Evolutionary conservation across 2,329 filamentous ascomycete genomes (phyloP).

Genomic region (Colletotrichum liaoningense): DNA sequence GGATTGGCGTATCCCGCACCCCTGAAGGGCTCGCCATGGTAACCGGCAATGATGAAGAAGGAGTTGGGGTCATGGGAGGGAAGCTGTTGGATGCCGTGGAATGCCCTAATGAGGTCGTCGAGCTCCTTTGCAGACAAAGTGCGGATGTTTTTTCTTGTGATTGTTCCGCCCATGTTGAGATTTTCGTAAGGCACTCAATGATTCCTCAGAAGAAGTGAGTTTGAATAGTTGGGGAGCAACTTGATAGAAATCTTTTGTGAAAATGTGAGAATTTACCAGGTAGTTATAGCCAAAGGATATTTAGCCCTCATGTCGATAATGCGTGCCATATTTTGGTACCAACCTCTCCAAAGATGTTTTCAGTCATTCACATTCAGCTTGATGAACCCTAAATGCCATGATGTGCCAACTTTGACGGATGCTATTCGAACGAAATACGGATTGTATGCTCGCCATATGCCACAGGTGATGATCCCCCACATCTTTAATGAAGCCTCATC

Average conservation of each 20-base stretch:
- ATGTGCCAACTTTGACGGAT: background rate
- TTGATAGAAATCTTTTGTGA: background rate
- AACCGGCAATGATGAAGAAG: constrained; percentile 42
- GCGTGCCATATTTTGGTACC: background rate
- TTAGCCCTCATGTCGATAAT: background rate
- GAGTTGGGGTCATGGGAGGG: constrained; percentile 38
- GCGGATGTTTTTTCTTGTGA: constrained; percentile 10
- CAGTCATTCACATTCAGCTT: background rate
- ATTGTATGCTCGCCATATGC: background rate
- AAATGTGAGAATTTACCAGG: background rate
- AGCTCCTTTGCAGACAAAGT: background rate
- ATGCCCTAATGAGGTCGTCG: constrained; percentile 14
- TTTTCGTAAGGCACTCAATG: background rate
- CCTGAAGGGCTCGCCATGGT: constrained; percentile 43
- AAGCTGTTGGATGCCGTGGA: constrained; percentile 10
- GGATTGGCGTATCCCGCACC: constrained; percentile 36
- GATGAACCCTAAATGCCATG: background rate
- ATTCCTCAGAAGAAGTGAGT: fast-evolving
- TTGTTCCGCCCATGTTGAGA: background rate
- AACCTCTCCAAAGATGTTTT: background rate
- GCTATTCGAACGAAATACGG: background rate
- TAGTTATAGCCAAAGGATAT: background rate
- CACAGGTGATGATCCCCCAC: background rate
- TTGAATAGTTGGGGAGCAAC: too few species aligned
- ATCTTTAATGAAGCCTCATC: background rate